Base-by-base conservation (phyloP, 345 rosid genomes). In the Camelina neglecta region DNA sequence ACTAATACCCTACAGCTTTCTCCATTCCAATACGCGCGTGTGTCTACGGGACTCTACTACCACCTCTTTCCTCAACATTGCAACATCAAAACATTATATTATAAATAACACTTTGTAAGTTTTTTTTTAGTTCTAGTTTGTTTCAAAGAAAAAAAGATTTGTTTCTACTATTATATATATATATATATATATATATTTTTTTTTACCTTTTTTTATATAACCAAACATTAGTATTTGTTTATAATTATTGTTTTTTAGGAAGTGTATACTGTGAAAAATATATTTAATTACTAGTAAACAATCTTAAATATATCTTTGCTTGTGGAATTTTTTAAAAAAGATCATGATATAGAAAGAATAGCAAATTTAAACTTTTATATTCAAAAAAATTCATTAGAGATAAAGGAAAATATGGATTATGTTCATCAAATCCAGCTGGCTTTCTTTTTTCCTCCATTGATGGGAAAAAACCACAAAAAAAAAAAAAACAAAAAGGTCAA, bases 21-120 rank as follows among this genome's bases (percentile, higher is more conserved):
- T 55, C 71, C 75, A 55, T 59, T 55, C 71, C 75, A 45, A 69
- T 55, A 70, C 66, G 75, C 66, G 75, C 75, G 71, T 76, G 71
- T 76, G 80, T 76, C 71, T 75, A 35, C n/a, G 15, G 15, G 2
- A 16, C 79, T 41, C 36, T 50, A 67, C 58, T 21, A 21, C 49
- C 69, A 61, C 64, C 58, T 53, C 64, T 23, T 11, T 61, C 21
- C 69, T 7, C 69, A 16, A 3, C 20, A 6, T 60, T 11, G 18
- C 57, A 47, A 47, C 48, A 47, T 31, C 67, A 35, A 16, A 71
- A 24, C 47, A 44, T 7, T 29, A n/a, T 31, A 41, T 1, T 42
- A 55, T 41, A 39, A 23, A 20, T 31, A 7, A 7, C 3, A 48
- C 58, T 7, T 15, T 29, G 16, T 54, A 7, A 42, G 4, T 1